Conservation (phyloP, 2,329 filamentous ascomycete species). For the Aspergillus viridinutans region DNA sequence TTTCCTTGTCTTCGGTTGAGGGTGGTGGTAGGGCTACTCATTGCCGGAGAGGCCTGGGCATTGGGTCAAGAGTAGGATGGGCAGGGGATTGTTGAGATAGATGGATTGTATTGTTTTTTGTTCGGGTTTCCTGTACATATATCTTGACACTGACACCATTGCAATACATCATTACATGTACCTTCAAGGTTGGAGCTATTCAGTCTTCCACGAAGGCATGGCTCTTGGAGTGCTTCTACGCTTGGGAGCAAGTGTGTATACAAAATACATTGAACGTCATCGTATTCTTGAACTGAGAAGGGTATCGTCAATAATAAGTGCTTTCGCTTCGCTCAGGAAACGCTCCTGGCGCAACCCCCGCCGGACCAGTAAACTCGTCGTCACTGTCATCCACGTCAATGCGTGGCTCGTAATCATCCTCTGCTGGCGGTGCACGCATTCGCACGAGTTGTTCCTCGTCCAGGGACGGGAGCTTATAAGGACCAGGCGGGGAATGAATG, state of each 20-base stretch:
- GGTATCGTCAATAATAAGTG: slow-evolving; percentile 31
- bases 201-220: not conserved
- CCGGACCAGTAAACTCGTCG: slow-evolving; percentile 21
- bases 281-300: not conserved
- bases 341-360: slow-evolving; percentile 25
- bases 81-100: not conserved
- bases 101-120: not conserved
- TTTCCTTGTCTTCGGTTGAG: not conserved
- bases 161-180: not conserved
- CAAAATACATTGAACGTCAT: not conserved
- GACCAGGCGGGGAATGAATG: slow-evolving; percentile 64
- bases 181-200: not conserved
- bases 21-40: not conserved
- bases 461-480: slow-evolving; percentile 63
- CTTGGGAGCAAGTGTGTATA: not conserved
- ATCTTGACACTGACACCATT: not conserved
- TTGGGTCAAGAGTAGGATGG: not conserved
- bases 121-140: not conserved
- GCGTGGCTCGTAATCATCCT: slow-evolving; percentile 37
- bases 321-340: slow-evolving; percentile 34
- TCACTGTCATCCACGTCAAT: slow-evolving; percentile 47
- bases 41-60: no score
- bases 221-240: not conserved
- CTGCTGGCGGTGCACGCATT: slow-evolving; percentile 56
- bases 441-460: slow-evolving; percentile 58